Percentiles rank a stretch among this genome's conserved stretches.
Evolutionary conservation across 352 stramenopile species (phyloP).

Genomic region (Phytophthora colocasiae): DNA sequence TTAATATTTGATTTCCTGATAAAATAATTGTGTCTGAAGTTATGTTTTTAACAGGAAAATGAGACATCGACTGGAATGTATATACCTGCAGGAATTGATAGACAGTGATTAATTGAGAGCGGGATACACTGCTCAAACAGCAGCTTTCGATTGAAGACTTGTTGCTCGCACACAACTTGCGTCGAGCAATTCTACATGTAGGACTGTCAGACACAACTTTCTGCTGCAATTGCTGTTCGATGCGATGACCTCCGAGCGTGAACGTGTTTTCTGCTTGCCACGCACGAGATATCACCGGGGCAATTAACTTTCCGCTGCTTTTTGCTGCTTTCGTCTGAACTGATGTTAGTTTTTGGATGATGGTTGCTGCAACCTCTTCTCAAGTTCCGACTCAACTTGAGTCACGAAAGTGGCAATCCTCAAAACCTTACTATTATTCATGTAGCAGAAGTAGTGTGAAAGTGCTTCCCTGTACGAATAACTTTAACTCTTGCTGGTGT

Average conservation of each 20-base stretch:
- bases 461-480: too few species aligned
- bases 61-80: neutral
- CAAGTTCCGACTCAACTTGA: too few species aligned
- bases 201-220: too few species aligned
- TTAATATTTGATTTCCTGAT: neutral
- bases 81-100: neutral
- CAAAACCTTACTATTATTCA: neutral
- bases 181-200: neutral
- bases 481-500: too few species aligned
- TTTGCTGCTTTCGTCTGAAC: too few species aligned
- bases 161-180: neutral
- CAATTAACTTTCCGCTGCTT: too few species aligned
- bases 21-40: neutral
- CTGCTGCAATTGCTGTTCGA: conserved; percentile 12
- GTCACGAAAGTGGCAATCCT: too few species aligned
- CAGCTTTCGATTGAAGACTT: neutral
- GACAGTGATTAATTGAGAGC: conserved; percentile 16
- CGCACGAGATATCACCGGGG: too few species aligned
- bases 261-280: too few species aligned
- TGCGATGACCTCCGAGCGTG: conserved; percentile 4
- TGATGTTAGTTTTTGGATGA: too few species aligned
- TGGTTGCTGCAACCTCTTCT: too few species aligned
- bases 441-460: too few species aligned
- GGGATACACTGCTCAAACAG: conserved; percentile 1
- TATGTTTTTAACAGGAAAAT: neutral